A percentile compares a stretch with the other conserved stretches of the same genome.
Evolutionary conservation across 1,284 basidiomycete species (phyloP).

Genomic region (Puccinia coronata): DNA sequence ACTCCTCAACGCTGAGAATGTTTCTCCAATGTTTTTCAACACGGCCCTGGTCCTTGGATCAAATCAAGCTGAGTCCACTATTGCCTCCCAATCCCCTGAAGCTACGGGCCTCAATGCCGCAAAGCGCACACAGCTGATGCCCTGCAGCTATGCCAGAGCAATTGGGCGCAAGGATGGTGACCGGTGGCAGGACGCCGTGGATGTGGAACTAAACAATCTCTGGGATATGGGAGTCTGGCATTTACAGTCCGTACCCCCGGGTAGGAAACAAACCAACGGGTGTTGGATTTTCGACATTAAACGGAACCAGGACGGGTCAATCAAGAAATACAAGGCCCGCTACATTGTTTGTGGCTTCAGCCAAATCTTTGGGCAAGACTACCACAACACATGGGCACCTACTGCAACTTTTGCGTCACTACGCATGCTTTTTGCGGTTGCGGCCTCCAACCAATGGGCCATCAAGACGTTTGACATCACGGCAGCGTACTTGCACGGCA

Average conservation of each 20-base stretch:
- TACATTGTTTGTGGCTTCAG: conserved; percentile 8
- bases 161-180: neutral
- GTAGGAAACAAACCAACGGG: neutral
- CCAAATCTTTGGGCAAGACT: conserved; percentile 25
- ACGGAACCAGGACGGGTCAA: no score
- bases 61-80: no score
- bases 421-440: neutral
- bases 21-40: no score
- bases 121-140: no score
- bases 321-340: conserved; percentile 10
- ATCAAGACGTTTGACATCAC: conserved; percentile 18
- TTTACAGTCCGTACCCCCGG: neutral
- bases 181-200: neutral
- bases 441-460: neutral
- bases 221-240: conserved; percentile 19
- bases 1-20: no score
- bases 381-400: conserved; percentile 7
- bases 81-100: no score
- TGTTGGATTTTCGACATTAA: conserved; percentile 46
- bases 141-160: neutral
- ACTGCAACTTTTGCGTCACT: no score
- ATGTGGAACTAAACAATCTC: neutral
- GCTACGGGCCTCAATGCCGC: no score
- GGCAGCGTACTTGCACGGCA: no score
- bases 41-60: no score